Percentiles rank a stretch among this genome's conserved stretches.
These are phyloP conservation scores for Tuber microsphaerosporum DNA, from an alignment of 495 filamentous ascomycete genomes.

Conservation along the genomic window DNA sequence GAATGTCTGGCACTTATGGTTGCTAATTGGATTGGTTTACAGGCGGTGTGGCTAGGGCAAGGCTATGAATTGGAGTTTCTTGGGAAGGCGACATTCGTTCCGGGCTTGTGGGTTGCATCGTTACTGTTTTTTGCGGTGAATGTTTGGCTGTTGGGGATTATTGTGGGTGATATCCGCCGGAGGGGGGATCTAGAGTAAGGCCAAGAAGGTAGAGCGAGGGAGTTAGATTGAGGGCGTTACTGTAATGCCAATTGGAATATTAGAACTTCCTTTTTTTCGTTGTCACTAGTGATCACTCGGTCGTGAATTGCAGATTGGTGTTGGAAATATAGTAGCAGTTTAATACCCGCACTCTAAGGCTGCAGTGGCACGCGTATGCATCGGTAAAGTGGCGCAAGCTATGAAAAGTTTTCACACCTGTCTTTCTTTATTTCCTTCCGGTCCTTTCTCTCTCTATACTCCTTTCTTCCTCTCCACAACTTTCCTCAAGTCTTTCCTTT, in stretches of 20 bases:
- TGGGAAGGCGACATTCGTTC: slow-evolving; percentile 74
- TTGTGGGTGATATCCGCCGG: slow-evolving; percentile 58
- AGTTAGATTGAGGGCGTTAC: neutral
- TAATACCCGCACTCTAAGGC: too few species aligned
- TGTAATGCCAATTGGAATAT: neutral
- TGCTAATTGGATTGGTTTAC: slow-evolving; percentile 17
- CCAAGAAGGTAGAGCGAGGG: neutral
- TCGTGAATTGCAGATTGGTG: too few species aligned
- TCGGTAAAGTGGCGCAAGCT: too few species aligned
- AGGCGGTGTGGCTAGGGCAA: slow-evolving; percentile 83
- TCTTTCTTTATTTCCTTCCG: too few species aligned
- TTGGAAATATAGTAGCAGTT: too few species aligned
- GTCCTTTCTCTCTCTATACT: too few species aligned
- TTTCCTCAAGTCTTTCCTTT: too few species aligned
- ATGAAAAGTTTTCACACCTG: too few species aligned
- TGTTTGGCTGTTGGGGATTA: slow-evolving; percentile 73
- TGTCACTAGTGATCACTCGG: neutral
- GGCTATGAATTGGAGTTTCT: slow-evolving; percentile 83
- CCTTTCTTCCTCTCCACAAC: too few species aligned
- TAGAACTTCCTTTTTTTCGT: neutral
- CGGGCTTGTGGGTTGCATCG: slow-evolving; percentile 68
- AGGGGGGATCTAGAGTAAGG: neutral
- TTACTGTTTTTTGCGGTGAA: slow-evolving; percentile 79
- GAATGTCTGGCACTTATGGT: neutral
- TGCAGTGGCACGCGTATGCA: too few species aligned